These are phyloP conservation scores for Xerocomus spinulosus DNA, from an alignment of 768 basidiomycete species.

Conservation along the genomic window DNA sequence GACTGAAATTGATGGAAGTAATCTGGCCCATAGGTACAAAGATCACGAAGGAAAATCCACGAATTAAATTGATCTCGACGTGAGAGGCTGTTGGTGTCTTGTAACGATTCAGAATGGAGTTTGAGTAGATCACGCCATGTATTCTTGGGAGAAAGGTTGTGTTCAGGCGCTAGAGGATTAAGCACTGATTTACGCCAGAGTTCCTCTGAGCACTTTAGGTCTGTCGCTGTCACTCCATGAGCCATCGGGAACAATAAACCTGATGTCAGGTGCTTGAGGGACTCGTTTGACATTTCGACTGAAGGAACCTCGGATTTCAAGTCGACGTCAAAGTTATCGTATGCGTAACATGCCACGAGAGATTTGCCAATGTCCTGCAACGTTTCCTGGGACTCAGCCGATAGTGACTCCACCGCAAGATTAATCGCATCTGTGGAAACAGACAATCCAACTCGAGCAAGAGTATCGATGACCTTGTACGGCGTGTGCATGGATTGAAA, in stretches of 20 bases:
- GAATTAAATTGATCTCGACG: background rate
- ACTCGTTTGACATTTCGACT: background rate
- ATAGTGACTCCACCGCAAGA: background rate
- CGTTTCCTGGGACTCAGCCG: background rate
- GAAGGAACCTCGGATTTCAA: background rate
- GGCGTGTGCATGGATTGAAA: background rate
- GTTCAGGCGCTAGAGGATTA: background rate
- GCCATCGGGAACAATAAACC: background rate
- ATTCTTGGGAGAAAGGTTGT: background rate
- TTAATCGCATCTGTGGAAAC: background rate
- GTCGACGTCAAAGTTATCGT: constrained; percentile 1
- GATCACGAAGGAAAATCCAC: background rate
- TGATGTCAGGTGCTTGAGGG: background rate
- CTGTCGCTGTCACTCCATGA: background rate
- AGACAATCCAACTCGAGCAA: background rate
- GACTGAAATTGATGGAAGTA: constrained; percentile 21
- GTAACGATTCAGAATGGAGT: background rate
- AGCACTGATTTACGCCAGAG: background rate
- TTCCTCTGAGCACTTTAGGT: background rate
- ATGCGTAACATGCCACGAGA: background rate
- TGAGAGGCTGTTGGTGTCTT: background rate
- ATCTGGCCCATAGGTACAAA: constrained; percentile 11
- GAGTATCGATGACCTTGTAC: background rate
- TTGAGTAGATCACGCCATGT: background rate
- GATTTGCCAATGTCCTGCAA: background rate